phyloP scores from a whole-genome alignment of 1,284 basidiomycete species.

The Takashimella koratensis region DNA sequence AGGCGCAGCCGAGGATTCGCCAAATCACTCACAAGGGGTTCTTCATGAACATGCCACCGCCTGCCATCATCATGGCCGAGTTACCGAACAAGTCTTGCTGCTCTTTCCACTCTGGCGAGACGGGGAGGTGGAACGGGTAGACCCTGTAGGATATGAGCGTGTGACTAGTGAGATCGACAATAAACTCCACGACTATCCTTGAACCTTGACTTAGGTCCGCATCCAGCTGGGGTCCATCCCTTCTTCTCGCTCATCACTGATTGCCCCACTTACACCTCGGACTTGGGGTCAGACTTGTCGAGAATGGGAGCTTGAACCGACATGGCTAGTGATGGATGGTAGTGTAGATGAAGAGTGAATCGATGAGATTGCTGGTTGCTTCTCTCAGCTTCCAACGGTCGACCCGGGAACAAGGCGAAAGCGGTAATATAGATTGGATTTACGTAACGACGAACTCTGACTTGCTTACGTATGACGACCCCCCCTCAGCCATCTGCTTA shows the following conservation, averaged over 20 bases:
- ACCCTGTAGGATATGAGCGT: constrained; percentile 28
- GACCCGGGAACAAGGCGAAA: neutral
- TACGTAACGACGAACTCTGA: too few relatives aligned
- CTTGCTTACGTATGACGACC: too few relatives aligned
- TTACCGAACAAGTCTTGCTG: constrained; percentile 35
- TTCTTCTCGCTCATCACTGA: neutral
- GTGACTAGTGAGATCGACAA: too few relatives aligned
- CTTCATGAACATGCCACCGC: constrained; percentile 47
- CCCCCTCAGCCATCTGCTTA: too few relatives aligned
- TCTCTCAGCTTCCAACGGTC: neutral
- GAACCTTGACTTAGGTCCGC: too few relatives aligned
- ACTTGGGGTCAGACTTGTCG: constrained; percentile 44
- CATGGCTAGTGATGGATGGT: constrained; percentile 14
- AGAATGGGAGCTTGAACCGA: constrained; percentile 37
- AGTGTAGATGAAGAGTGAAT: neutral
- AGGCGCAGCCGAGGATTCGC: too few relatives aligned
- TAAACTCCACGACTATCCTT: too few relatives aligned
- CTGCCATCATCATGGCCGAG: constrained; percentile 40
- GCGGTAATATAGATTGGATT: neutral
- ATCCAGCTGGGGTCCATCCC: too few relatives aligned
- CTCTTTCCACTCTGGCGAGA: constrained; percentile 38
- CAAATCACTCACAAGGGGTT: constrained; percentile 47
- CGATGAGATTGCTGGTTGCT: too few relatives aligned
- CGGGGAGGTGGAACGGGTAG: constrained; percentile 41
- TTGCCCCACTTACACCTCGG: constrained; percentile 29